Base-by-base conservation (phyloP, 371 early-diverging fungal species). In the Apophysomyces variabilis region DNA sequence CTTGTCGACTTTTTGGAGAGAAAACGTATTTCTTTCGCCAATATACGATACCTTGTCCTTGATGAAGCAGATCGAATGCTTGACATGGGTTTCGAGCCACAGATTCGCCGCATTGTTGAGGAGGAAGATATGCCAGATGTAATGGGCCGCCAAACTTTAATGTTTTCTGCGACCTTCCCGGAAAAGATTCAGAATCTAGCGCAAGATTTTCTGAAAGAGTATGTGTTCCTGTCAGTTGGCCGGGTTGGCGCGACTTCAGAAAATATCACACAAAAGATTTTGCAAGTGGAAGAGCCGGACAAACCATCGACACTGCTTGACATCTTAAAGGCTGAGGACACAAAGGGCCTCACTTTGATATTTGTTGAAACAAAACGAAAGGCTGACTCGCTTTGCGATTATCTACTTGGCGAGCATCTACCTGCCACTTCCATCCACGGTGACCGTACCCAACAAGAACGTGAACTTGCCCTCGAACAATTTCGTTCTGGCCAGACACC, bases 61-160 rank as follows among this genome's bases (percentile, higher is more conserved):
- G 99, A 99, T 77, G 99, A 99, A 82, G 99, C 99, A 26, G 99
- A 99, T 83, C 93, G 99, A 67, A 96, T 99, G 95, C 87, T 98
- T 46, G 99, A 99, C 73, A 99, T 98, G 98, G 99, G 99, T 62
- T 99, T 99, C 83, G 99, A 98, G 78, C 96, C 96, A 39, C 99
- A 99, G 79, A 98, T 99, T 68, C 89, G 99, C 62, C 93, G 94
- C 41, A 95, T 99, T 69, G 98, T 99, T 37, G 94, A 97, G 75
- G 74, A 89, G 64, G 96, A 95, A 83, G 95, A 98, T 70, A 95
- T 98, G 96, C 93, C 95, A 11, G 84, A 85, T n/a, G 86, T 91
- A 4, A 56, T 77, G n/a, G 83, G 88, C 5, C 92, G 99, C 35
- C 94, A 94, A 71, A 99, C 98, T 0, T 94, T 99, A 72, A 93